Base-by-base conservation (phyloP, 331 rosid species). In the Prunus yedoensis region DNA sequence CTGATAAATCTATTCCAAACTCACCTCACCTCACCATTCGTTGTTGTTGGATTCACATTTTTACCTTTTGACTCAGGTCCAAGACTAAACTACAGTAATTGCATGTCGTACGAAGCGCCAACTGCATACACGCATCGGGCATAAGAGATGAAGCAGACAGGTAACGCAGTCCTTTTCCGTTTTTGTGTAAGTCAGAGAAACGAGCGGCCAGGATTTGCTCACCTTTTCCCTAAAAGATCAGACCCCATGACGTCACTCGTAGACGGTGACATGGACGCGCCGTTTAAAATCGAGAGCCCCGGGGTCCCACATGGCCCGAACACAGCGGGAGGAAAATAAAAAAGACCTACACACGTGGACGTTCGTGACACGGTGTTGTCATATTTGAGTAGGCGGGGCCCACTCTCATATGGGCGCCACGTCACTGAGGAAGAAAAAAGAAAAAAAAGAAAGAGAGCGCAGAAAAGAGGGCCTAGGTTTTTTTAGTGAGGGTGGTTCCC, bases 291-390 rank as follows among this genome's bases (percentile, higher is more conserved):
- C 49, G 76, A 67, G 70, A 17, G 25, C 4, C 10, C 13, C 1
- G 18, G 20, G 16, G 4, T 15, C 66, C 67, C 56, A 23, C 78
- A 45, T 67, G 43, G 66, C 87, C 87, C 83, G 83, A 73, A 17
- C 70, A 30, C 75, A 64, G 78, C 76, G 85, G 85, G 84, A 66
- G 82, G 68, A 30, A 62, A 66, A 30, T 73, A 50, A 12, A 43
- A 43, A 21, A 52, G n/a, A 73, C 64, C 49, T 78, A 66, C 63
- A 75, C 83, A 83, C 82, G 82, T 86, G 80, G 82, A 73, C 64
- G 67, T 75, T 10, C 63, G 46, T 69, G 66, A 53, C 71, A 51
- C 41, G 80, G 77, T 28, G 25, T 62, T 76, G 71, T 67, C 81
- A 70, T 50, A 10, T 66, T 53, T 68, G 28, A 8, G 23, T 8